Conservation (phyloP, 2,329 filamentous ascomycete species). For the Tolypocladium paradoxum region DNA sequence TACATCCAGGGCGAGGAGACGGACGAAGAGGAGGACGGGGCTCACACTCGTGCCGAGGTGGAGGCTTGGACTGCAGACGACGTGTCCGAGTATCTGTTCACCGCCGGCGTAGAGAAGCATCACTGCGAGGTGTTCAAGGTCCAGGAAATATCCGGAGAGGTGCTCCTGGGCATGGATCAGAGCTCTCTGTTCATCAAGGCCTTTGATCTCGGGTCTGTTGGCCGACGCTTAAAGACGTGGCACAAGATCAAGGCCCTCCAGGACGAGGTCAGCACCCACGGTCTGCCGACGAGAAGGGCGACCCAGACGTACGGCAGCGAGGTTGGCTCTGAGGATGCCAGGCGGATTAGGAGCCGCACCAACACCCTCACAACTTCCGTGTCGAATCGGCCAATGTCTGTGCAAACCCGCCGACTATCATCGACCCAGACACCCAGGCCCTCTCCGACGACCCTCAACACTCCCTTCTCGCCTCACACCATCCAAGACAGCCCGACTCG, state of each 20-base stretch:
- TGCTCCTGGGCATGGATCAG: conserved; percentile 89
- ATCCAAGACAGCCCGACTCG: conserved; percentile 35
- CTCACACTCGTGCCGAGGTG: conserved; percentile 63
- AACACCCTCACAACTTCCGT: conserved; percentile 43
- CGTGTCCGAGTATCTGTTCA: conserved; percentile 83
- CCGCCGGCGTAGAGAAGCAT: conserved; percentile 70
- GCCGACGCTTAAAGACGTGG: conserved; percentile 84
- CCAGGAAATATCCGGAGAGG: conserved; percentile 91
- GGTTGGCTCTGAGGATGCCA: conserved; percentile 42
- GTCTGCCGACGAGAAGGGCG: conserved; percentile 33
- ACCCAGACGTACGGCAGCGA: conserved; percentile 50
- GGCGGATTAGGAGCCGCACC: conserved; percentile 41
- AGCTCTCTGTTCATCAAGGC: conserved; percentile 91
- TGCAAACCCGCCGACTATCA: conserved; percentile 38
- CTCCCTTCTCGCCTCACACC: conserved; percentile 26
- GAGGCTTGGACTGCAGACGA: conserved; percentile 68
- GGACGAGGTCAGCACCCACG: conserved; percentile 61
- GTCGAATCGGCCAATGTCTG: conserved; percentile 35
- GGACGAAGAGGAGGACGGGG: conserved; percentile 76
- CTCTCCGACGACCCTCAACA: conserved; percentile 32
- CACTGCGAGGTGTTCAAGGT: conserved; percentile 93
- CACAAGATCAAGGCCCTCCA: conserved; percentile 90
- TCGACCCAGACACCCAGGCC: conserved; percentile 36
- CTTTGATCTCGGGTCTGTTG: conserved; percentile 86
- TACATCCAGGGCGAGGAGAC: conserved; percentile 94